Percentiles rank a stretch among this genome's conserved stretches.
Evolutionary conservation across 2,329 filamentous ascomycete species (phyloP).

Genomic region (Cucurbitaria berberidis): DNA sequence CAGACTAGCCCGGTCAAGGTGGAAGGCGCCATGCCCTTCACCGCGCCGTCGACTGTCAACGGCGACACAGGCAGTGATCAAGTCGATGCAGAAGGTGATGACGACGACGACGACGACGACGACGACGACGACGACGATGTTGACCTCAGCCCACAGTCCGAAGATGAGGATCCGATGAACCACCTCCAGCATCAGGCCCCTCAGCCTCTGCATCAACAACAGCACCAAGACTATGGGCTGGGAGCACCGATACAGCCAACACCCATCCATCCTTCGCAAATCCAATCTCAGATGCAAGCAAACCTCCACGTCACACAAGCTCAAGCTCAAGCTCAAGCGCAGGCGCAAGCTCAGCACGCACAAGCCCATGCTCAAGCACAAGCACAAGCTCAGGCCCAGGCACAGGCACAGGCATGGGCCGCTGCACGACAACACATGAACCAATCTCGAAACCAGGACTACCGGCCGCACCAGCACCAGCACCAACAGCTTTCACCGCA

Average conservation of each 20-base stretch:
- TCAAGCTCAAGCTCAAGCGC: slow-evolving; percentile 26
- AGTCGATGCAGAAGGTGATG: slow-evolving; percentile 46
- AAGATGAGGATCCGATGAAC: slow-evolving; percentile 27
- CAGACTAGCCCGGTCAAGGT: slow-evolving; percentile 28
- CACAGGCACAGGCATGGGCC: slow-evolving; percentile 36
- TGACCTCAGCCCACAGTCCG: slow-evolving; percentile 38
- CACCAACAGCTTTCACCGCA: slow-evolving; percentile 38
- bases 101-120: slow-evolving; percentile 44
- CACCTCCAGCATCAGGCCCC: slow-evolving; percentile 20
- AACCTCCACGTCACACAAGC: slow-evolving; percentile 39
- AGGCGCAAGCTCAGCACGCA: slow-evolving; percentile 32
- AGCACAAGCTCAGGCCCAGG: slow-evolving; percentile 21
- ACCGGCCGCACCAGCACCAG: slow-evolving; percentile 37
- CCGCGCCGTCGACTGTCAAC: slow-evolving; percentile 39
- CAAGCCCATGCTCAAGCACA: slow-evolving; percentile 25
- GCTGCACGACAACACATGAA: slow-evolving; percentile 47
- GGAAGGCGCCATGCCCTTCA: slow-evolving; percentile 33
- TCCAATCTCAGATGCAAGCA: slow-evolving; percentile 34
- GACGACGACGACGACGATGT: slow-evolving; percentile 45
- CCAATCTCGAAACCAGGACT: slow-evolving; percentile 43
- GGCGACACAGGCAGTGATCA: slow-evolving; percentile 38
- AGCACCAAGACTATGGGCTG: slow-evolving; percentile 27
- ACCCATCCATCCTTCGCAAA: slow-evolving; percentile 36
- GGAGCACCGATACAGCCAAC: slow-evolving; percentile 41
- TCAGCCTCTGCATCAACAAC: slow-evolving; percentile 14